A percentile compares a stretch with the other conserved stretches of the same genome.
phyloP scores from a whole-genome alignment of 164 flowering plant genomes.

The Aristolochia contorta region DNA sequence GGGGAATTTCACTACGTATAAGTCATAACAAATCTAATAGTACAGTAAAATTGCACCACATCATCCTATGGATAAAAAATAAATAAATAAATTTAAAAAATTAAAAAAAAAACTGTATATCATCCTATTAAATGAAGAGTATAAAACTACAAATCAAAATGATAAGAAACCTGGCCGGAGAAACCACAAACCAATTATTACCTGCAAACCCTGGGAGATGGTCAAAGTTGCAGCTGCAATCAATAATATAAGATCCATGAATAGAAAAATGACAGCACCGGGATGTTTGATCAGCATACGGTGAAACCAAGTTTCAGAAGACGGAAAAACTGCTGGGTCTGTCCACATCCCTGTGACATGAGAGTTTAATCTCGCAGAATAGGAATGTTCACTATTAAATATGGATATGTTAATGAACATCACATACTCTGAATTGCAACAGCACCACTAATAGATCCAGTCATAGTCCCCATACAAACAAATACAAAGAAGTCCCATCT shows the following conservation, averaged over 20 bases:
- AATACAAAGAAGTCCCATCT: conserved; percentile 87
- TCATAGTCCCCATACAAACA: conserved; percentile 48
- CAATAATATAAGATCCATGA: conserved; percentile 44
- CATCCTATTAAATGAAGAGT: no score
- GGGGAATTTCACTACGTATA: no score
- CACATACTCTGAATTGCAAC: conserved; percentile 68
- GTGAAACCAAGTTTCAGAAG: conserved; percentile 47
- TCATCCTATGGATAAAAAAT: no score
- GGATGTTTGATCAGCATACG: conserved; percentile 47
- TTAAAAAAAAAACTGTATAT: no score
- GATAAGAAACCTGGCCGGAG: background rate
- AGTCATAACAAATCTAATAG: no score
- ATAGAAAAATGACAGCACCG: conserved; percentile 50
- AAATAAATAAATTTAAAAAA: no score
- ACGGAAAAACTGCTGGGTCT: conserved; percentile 18
- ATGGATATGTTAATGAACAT: background rate
- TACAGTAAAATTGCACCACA: no score
- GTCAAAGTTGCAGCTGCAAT: conserved; percentile 38
- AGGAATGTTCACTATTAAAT: no score
- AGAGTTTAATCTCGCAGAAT: no score
- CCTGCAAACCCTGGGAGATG: conserved; percentile 61
- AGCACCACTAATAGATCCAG: conserved; percentile 39
- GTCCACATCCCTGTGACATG: conserved; percentile 60
- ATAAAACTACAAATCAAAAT: background rate
- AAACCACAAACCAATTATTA: conserved; percentile 14